Evolutionary conservation across 2,329 filamentous ascomycete genomes (phyloP), one percentile per base, ranked within the genome.

Genomic region (Septoria petroselini): DNA sequence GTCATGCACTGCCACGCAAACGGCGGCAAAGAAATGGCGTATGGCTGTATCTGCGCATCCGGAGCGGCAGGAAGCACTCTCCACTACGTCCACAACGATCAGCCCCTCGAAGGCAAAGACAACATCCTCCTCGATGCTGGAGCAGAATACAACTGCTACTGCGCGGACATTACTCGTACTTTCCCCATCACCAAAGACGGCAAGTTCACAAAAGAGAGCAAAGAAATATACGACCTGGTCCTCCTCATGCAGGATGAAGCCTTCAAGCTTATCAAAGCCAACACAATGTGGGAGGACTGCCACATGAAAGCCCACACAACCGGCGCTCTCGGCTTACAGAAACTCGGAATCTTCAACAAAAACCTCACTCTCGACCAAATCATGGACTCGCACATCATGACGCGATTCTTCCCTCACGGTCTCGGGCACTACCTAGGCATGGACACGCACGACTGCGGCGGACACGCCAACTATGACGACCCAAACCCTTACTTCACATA

Each of bases 101-200:
- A 84, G 63, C 76, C 83, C 0, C 72, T 91, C 29, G 71, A 72
- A 1, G 82, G 81, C 35, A 90, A 91, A 71, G 80, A 88, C 47
- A 85, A 94, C 61, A 71, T 96, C 44, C 78, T 95, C 50, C 73
- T 96, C 15, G 91, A 97, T 65, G 91, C 89, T 2, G 91, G 89
- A 17, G 84, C 67, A 50, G 74, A 77, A 59, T 71, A 71, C 41
- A 65, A 70, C 45, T 75, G 71, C 66, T 77, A 77, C 55, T 73
- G 72, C 48, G 69, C 74, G 14, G 80, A 84, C 56, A 76, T 91
- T 74, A 96, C 91, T 1, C 81, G 91, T 42, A 91, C 88, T 0
- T 95, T 95, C 65, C 91, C 91, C 1, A 82, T 95, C 59, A 79
- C 58, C 11, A 44, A 48, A 7, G 73, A 62, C 31, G 86, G 85